These are phyloP conservation scores for Podaxis sp. DNA, from an alignment of 768 basidiomycete species.

Conservation along the genomic window DNA sequence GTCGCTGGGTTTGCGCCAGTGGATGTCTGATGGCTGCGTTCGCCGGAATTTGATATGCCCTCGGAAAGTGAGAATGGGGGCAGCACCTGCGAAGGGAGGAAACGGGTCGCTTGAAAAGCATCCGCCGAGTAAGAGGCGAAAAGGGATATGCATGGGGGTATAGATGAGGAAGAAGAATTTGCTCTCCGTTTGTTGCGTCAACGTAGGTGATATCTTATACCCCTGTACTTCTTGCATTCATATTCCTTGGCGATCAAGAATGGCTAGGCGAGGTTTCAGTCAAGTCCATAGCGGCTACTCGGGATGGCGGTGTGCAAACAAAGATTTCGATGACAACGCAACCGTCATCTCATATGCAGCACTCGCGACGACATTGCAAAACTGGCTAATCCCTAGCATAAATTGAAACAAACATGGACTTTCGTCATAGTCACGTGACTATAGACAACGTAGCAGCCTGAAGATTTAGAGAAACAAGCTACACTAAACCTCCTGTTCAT, in stretches of 20 bases:
- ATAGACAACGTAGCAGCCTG: not conserved
- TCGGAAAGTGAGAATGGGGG: constrained; percentile 31
- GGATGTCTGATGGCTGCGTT: constrained; percentile 64
- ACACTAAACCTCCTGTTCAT: not conserved
- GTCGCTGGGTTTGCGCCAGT: constrained; percentile 33
- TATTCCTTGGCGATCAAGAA: not conserved
- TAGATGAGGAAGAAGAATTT: constrained; percentile 47
- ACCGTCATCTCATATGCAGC: no score
- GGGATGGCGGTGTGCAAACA: no score
- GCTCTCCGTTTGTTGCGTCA: constrained; percentile 53
- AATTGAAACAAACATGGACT: not conserved
- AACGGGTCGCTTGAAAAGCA: constrained; percentile 15
- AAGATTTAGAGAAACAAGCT: not conserved
- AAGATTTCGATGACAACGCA: no score
- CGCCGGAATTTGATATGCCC: constrained; percentile 64
- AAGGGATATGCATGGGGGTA: constrained; percentile 14
- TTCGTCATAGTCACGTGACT: not conserved
- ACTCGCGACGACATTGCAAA: no score
- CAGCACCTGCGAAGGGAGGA: constrained; percentile 28
- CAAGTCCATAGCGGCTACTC: no score
- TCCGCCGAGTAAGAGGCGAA: constrained; percentile 16
- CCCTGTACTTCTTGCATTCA: not conserved
- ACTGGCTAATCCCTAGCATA: no score
- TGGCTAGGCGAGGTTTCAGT: no score
- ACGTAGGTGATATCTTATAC: not conserved